These are phyloP conservation scores for Phaeosphaeriaceae sp. DNA, from an alignment of 2,329 filamentous ascomycete species.

Conservation along the genomic window DNA sequence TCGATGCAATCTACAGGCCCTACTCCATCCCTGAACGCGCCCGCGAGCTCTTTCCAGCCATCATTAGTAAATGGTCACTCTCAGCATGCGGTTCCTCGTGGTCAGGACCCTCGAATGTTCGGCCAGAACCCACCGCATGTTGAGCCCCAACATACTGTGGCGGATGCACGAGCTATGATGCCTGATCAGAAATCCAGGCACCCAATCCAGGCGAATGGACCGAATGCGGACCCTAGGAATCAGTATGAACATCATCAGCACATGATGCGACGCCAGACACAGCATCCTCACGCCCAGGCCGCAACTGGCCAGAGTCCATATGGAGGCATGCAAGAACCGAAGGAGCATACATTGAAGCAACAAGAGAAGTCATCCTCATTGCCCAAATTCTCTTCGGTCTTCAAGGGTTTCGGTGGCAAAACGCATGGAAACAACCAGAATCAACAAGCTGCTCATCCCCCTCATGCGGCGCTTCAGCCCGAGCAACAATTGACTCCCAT, in stretches of 20 bases:
- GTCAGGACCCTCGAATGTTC: conserved; percentile 20
- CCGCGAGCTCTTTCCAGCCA: conserved; percentile 11
- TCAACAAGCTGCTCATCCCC: conserved; percentile 13
- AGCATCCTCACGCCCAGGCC: conserved; percentile 51
- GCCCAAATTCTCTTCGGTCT: conserved; percentile 50
- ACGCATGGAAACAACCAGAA: conserved; percentile 20
- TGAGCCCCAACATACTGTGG: conserved; percentile 15
- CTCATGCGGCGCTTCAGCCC: conserved; percentile 6
- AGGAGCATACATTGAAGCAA: conserved; percentile 3
- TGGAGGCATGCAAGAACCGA: conserved; percentile 24
- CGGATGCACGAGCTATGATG: conserved; percentile 13
- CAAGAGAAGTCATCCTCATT: conserved; percentile 35
- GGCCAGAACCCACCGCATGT: conserved; percentile 12
- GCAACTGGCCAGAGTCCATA: conserved; percentile 42
- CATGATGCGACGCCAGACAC: conserved; percentile 40
- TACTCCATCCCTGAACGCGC: conserved; percentile 7
- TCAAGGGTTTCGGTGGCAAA: conserved; percentile 52
- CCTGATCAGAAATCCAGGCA: conserved; percentile 22
- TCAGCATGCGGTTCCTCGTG: conserved; percentile 12
- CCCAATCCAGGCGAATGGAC: conserved; percentile 15
- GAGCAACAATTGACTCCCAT: conserved; percentile 5
- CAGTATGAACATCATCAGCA: conserved; percentile 42
- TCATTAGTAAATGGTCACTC: conserved; percentile 9
- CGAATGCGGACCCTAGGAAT: conserved; percentile 26
- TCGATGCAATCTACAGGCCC: not conserved